Percentiles rank a stretch among this genome's conserved stretches.
phyloP scores from a whole-genome alignment of 257 asterid genomes.

The Lycium ferocissimum region DNA sequence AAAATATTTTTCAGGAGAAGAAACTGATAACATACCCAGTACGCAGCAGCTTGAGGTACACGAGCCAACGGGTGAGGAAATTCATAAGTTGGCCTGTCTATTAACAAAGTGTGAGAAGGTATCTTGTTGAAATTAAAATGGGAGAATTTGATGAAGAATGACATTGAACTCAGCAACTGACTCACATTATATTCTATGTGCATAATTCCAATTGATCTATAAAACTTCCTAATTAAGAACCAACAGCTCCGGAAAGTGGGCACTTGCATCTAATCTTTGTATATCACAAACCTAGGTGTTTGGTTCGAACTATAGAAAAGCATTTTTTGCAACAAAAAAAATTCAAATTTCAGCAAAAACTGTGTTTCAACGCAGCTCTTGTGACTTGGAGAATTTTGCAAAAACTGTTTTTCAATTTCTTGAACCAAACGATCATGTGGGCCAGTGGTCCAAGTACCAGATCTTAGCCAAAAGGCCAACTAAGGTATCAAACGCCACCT shows the following conservation, averaged over 20 bases:
- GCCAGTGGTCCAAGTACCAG: conserved; percentile 34
- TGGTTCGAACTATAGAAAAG: neutral
- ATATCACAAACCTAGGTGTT: conserved; percentile 1
- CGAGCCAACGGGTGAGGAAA: conserved; percentile 99
- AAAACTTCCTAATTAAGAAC: conserved; percentile 9
- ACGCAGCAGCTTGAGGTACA: conserved; percentile 97
- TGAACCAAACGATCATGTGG: neutral
- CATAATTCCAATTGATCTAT: conserved; percentile 4
- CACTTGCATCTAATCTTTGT: conserved; percentile 16
- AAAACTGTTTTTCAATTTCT: neutral
- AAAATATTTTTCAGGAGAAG: conserved; percentile 26
- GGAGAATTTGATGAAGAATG: conserved; percentile 6
- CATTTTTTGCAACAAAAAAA: neutral
- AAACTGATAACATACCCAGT: conserved; percentile 73
- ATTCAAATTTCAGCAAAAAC: neutral
- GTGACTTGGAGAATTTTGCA: neutral
- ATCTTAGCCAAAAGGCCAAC: conserved; percentile 56
- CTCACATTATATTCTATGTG: neutral
- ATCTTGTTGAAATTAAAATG: neutral
- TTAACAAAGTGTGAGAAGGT: conserved; percentile 40
- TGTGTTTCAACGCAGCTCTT: neutral
- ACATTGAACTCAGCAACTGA: neutral
- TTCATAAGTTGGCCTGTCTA: conserved; percentile 94
- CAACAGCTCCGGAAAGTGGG: neutral
- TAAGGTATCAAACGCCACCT: neutral